phyloP scores from a whole-genome alignment of 306 rosid species.

The Citrullus mucosospermus region DNA sequence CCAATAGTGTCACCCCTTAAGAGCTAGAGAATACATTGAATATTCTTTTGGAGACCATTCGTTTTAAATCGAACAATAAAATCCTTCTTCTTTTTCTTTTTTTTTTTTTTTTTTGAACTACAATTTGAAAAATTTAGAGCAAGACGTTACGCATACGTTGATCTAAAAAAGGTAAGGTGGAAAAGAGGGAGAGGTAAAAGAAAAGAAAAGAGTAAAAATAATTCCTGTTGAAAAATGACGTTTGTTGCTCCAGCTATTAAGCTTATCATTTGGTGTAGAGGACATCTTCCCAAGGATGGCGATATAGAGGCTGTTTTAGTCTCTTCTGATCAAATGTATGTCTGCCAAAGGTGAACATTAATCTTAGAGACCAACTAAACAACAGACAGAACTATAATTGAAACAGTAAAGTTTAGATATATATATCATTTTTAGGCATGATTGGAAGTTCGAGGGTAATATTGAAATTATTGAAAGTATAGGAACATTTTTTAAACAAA shows the following conservation, averaged over 20 bases:
- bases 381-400: no score
- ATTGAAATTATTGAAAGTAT: no score
- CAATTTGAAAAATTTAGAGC: background rate
- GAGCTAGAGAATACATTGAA: background rate
- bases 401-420: no score
- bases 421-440: no score
- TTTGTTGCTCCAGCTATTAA: conserved; percentile 6
- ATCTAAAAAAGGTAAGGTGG: background rate
- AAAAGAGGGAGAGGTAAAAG: background rate
- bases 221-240: background rate
- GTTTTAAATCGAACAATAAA: background rate
- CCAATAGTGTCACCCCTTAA: background rate
- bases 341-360: conserved; percentile 19
- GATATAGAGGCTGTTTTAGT: conserved; percentile 95
- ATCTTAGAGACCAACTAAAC: background rate
- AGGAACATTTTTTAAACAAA: no score
- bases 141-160: no score
- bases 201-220: background rate
- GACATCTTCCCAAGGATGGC: conserved; percentile 99
- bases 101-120: background rate
- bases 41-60: background rate
- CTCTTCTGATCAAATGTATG: conserved; percentile 99
- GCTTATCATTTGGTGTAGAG: conserved; percentile 81
- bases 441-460: no score
- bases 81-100: background rate